Evolutionary conservation across 2,329 filamentous ascomycete genomes (phyloP).

Genomic region (Leptographium procerum): DNA sequence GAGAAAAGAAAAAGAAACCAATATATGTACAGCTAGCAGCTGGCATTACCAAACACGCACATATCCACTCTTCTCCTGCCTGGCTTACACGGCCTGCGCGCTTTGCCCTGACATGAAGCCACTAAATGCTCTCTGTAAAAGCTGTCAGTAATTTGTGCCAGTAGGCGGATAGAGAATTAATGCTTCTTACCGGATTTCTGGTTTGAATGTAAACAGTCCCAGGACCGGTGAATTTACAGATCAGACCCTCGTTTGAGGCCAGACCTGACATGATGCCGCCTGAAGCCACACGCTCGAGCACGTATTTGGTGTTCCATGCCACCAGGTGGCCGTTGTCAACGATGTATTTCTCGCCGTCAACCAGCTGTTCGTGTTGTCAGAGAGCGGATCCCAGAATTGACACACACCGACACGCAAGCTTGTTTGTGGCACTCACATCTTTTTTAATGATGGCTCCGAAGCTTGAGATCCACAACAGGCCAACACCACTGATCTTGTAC

Average conservation of each 20-base stretch:
- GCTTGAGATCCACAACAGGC: slow-evolving; percentile 80
- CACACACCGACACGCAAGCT: not conserved
- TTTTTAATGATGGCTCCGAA: slow-evolving; percentile 94
- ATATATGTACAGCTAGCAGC: not conserved
- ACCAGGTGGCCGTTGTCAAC: slow-evolving; percentile 90
- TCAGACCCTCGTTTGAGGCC: slow-evolving; percentile 72
- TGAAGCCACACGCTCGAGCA: slow-evolving; percentile 78
- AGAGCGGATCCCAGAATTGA: not conserved
- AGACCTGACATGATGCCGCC: slow-evolving; percentile 88
- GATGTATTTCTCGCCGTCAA: slow-evolving; percentile 72
- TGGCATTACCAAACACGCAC: not conserved
- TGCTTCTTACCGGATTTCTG: slow-evolving; percentile 55
- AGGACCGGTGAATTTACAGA: slow-evolving; percentile 88
- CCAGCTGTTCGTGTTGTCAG: slow-evolving; percentile 27
- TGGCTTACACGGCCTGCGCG: slow-evolving; percentile 15
- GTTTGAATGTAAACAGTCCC: slow-evolving; percentile 91
- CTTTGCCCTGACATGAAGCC: slow-evolving; percentile 40
- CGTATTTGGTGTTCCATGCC: slow-evolving; percentile 93
- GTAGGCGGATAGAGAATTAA: not conserved
- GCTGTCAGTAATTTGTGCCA: not conserved
- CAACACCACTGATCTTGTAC: slow-evolving; percentile 71
- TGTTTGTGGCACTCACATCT: slow-evolving; percentile 51
- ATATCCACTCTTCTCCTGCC: not conserved
- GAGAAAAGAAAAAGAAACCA: not conserved
- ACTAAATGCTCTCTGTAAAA: slow-evolving; percentile 36